Evolutionary conservation across 2,329 filamentous ascomycete species (phyloP).

Genomic region (Rhexocercosporidium sp.): DNA sequence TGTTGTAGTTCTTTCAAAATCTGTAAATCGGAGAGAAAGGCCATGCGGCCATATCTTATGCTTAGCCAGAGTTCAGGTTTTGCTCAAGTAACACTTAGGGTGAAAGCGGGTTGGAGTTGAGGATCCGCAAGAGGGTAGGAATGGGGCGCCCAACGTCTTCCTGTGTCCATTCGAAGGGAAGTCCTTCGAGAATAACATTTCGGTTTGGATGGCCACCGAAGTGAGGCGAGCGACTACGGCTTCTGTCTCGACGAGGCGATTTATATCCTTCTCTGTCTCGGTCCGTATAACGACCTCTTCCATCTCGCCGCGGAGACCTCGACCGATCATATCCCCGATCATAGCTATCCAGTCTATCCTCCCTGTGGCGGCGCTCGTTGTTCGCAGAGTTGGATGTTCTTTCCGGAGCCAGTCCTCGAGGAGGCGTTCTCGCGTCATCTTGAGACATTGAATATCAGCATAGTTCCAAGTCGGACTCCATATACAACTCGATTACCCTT

Average conservation of each 20-base stretch:
- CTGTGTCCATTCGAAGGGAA: constrained; percentile 55
- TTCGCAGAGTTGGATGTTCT: constrained; percentile 26
- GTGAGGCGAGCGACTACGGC: constrained; percentile 42
- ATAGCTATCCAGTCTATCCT: constrained; percentile 41
- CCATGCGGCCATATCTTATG: constrained; percentile 42
- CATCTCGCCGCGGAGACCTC: constrained; percentile 43
- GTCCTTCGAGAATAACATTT: constrained; percentile 60
- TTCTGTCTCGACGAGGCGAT: constrained; percentile 39
- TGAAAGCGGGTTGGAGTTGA: constrained; percentile 33
- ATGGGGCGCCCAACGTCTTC: constrained; percentile 56
- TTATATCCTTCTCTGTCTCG: constrained; percentile 42
- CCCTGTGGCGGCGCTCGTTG: constrained; percentile 36
- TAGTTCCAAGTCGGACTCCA: constrained; percentile 35
- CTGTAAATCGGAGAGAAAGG: constrained; percentile 48
- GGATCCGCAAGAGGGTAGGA: constrained; percentile 34
- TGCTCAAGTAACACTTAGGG: constrained; percentile 43
- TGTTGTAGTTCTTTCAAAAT: constrained; percentile 59
- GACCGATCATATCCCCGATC: constrained; percentile 47
- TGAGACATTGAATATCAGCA: constrained; percentile 43
- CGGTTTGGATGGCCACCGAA: constrained; percentile 49
- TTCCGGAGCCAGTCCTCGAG: constrained; percentile 33
- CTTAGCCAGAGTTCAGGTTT: constrained; percentile 45
- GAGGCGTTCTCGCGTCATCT: constrained; percentile 42
- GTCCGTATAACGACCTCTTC: constrained; percentile 41
- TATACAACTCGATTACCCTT: constrained; percentile 44